A percentile compares a stretch with the other conserved stretches of the same genome.
Conservation (phyloP, 345 rosid genomes). For the Raphanus sativus region DNA sequence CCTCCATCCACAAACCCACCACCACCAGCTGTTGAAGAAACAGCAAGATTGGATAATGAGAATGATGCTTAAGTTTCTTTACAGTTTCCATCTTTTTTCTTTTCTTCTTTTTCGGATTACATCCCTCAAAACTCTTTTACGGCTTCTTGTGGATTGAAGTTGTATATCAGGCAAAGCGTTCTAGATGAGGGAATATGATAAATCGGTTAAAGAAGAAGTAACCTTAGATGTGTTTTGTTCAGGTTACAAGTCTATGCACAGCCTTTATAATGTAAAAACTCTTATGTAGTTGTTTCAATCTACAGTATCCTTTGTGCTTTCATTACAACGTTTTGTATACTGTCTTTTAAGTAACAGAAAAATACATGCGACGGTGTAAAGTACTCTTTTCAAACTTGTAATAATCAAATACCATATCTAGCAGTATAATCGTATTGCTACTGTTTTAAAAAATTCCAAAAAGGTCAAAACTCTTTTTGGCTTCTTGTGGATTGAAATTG, state of each 20-base stretch:
- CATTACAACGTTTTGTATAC: background rate
- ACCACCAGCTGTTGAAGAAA: conserved; percentile 33
- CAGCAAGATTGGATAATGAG: conserved; percentile 24
- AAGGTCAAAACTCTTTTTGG: background rate
- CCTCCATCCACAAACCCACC: conserved; percentile 59
- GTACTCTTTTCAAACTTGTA: background rate
- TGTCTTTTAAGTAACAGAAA: background rate
- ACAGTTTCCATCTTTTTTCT: background rate
- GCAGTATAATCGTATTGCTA: no score
- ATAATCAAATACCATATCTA: background rate
- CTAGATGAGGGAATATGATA: conserved; percentile 9
- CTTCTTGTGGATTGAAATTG: conserved; percentile 12
- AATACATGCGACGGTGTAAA: background rate
- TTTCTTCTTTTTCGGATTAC: background rate
- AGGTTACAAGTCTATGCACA: background rate
- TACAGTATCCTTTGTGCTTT: background rate
- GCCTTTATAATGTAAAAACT: background rate
- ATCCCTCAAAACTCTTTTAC: background rate
- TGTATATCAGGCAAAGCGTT: conserved; percentile 9
- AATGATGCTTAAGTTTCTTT: conserved; percentile 12
- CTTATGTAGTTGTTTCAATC: background rate
- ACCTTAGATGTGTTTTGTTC: conserved; percentile 3
- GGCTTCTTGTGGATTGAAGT: conserved; percentile 8
- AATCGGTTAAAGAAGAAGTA: background rate
- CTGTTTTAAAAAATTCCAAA: no score